Base-by-base conservation (phyloP, 73 alveolate species). In the Stentor roeselii region DNA sequence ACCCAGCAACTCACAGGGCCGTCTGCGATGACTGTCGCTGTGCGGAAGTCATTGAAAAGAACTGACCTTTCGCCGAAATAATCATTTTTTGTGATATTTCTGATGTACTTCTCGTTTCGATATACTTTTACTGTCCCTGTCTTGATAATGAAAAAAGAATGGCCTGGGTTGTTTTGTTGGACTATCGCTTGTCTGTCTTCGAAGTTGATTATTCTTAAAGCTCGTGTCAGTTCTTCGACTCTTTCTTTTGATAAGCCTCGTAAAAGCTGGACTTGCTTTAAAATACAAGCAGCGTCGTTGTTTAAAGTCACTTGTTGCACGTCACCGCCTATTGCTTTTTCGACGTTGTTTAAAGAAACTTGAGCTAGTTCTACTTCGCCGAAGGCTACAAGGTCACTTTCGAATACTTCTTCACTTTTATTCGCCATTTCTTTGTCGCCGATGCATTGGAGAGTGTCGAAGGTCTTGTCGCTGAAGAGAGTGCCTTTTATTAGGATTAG, bases 1-100 rank as follows among this genome's bases (percentile, higher is more conserved):
- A 34, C 34, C 41, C 86, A 84, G 76, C 85, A 75, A 34, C 60
- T 59, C 30, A 50, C 85, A 35, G 75, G 78, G 21, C 89, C 84
- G n/a, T 76, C 39, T n/a, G 84, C 84, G 2, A 76, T 34, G 2
- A 76, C 84, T 36, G 84, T 76, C 0, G 84, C 84, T 0, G 84
- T 76, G 38, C 84, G 27, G 14, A 41, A n/a, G n/a, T 76, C 84
- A 2, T 76, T n/a, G 59, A 39, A 39, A 27, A 76, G 74, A 15
- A 76, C 3, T 1, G 60, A 21, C 34, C 84, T 76, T 76, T 76
- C 84, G 0, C 84, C 84, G 39, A 76, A 76, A 39, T 76, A 76
- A 39, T 76, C 84, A 76, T 39, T 27, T 14, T 21, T 0, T 1
- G 60, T 37, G 39, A 76, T 76, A 27, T 34, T 21, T 39, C 84